Base-by-base conservation (phyloP, 2,329 filamentous ascomycete species). In the Ramularia endophylla region DNA sequence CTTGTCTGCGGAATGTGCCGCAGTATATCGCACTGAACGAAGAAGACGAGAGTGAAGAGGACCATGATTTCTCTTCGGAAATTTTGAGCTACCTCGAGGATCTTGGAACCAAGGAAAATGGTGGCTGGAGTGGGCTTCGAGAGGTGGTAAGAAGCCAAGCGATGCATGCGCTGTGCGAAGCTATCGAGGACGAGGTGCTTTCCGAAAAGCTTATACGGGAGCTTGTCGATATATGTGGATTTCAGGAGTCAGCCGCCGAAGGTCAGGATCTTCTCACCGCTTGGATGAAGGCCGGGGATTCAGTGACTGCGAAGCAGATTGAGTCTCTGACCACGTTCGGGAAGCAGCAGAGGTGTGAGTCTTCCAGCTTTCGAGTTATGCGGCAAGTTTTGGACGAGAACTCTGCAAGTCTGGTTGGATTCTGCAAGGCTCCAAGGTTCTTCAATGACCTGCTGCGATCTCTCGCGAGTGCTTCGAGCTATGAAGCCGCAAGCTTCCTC, bases 71-170 rank as follows among this genome's bases (percentile, higher is more conserved):
- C 6, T 52, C 56, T 5, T 55, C 53, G 12, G 64, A 66, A 19
- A 53, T 69, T 7, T 69, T 69, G 44, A 53, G 56, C 9, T 58
- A 69, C 13, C 55, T 70, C 4, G 65, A 69, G 39, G 48, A 48
- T 3, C 61, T 66, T 38, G 64, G 64, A 35, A 55, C 60, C 19
- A 41, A 48, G 3, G 37, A 46, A 11, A 60, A 59, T 11, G 51
- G 58, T 18, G 65, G 63, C 15, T 70, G 67, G 65, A 51, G 57
- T 4, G 57, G 57, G 2, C 58, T 71, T 36, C 63, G 62, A 19
- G 58, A 66, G 17, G 59, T 68, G 1, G 64, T 68, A 4, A 54
- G 66, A 19, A 62, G 66, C 16, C 67, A 70, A 53, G 65, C 57
- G 1, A 56, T 68, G 2, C 53, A 59, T 8, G 41, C 66, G 8